phyloP scores from a whole-genome alignment of 129 eudicot species.

The Flaveria brownii region DNA sequence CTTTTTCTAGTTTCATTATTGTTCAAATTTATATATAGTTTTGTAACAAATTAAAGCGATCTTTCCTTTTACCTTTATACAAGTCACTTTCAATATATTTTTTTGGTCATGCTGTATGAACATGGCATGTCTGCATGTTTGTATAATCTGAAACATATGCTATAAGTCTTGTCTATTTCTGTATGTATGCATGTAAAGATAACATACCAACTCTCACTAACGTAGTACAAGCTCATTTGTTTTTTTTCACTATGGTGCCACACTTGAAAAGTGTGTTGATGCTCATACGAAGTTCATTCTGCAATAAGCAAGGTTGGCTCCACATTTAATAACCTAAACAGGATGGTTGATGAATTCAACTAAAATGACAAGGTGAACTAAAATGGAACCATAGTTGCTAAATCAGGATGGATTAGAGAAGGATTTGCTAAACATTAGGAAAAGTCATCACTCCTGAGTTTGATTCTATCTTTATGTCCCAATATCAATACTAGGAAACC shows the following conservation, averaged over 20 bases:
- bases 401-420: not conserved
- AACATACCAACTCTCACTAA: not conserved
- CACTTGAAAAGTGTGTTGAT: not conserved
- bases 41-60: constrained; percentile 9
- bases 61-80: constrained; percentile 4
- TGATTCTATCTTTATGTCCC: not conserved
- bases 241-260: not conserved
- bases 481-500: not conserved
- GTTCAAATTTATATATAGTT: not conserved
- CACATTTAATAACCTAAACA: no score
- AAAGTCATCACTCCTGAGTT: not conserved
- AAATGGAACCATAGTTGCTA: not conserved
- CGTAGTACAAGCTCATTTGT: not conserved
- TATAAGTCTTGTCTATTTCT: not conserved
- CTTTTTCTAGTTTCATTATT: not conserved
- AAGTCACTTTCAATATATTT: constrained; percentile 4
- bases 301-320: not conserved
- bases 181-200: not conserved
- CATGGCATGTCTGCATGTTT: not conserved
- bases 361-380: not conserved
- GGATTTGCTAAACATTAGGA: not conserved
- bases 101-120: constrained; percentile 13
- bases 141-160: not conserved
- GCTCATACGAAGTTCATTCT: not conserved
- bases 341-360: not conserved